Conservation (phyloP, 306 rosid species). For the Malus asiatica region DNA sequence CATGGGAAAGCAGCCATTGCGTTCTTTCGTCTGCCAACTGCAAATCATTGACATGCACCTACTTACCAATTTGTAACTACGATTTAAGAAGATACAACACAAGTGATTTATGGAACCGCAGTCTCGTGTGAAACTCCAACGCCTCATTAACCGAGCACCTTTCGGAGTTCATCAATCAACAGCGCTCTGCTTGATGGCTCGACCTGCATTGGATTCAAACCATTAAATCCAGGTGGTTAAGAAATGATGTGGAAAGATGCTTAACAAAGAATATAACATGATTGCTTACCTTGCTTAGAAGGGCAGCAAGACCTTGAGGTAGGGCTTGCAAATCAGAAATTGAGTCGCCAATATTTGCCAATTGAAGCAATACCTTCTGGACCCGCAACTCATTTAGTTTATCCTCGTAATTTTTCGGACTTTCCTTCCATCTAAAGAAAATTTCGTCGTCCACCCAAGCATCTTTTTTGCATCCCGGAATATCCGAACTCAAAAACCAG, state of each 20-base stretch:
- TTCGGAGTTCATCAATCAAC: constrained; percentile 64
- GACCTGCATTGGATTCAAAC: constrained; percentile 49
- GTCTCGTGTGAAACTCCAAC: neutral
- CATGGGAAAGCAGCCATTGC: constrained; percentile 3
- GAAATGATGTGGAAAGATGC: constrained; percentile 8
- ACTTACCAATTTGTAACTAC: neutral
- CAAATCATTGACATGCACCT: neutral
- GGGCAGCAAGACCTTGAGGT: constrained; percentile 89
- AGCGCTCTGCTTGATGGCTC: constrained; percentile 53
- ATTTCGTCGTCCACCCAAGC: constrained; percentile 73
- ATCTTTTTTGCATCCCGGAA: constrained; percentile 41
- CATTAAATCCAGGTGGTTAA: constrained; percentile 16
- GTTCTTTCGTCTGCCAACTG: constrained; percentile 9
- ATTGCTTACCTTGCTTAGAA: constrained; percentile 76
- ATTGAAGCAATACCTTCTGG: constrained; percentile 69
- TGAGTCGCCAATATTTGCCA: constrained; percentile 65
- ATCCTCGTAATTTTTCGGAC: constrained; percentile 51
- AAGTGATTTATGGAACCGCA: neutral
- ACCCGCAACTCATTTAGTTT: constrained; percentile 77
- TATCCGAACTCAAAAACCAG: constrained; percentile 64
- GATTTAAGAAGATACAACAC: constrained; percentile 5
- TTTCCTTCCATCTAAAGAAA: constrained; percentile 83
- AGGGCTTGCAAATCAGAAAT: constrained; percentile 71
- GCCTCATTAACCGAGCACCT: constrained; percentile 47
- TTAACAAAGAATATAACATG: neutral